Conservation (phyloP, 140 eudicot species). For the Cichorium intybus region DNA sequence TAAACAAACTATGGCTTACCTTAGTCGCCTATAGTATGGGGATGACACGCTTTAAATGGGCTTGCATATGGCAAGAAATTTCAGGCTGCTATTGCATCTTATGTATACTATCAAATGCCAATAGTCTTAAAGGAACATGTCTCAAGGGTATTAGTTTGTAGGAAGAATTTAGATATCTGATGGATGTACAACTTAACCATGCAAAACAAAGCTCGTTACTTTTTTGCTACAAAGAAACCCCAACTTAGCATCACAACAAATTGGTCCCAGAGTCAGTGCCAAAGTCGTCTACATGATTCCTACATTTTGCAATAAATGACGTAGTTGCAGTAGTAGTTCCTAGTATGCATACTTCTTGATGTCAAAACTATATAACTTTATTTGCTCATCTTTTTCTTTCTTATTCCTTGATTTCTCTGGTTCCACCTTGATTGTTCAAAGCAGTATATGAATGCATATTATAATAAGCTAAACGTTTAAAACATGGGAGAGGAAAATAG, state of each 20-base stretch:
- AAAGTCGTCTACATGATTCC: background rate
- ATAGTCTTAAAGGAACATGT: too few relatives aligned
- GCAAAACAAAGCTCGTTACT: too few relatives aligned
- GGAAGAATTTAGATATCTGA: background rate
- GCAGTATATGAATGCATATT: background rate
- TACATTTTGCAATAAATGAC: background rate
- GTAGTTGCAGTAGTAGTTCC: background rate
- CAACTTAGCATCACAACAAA: background rate
- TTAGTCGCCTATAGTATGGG: too few relatives aligned
- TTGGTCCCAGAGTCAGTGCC: background rate
- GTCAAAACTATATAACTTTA: conserved; percentile 2
- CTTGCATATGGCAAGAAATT: too few relatives aligned
- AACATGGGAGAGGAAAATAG: background rate
- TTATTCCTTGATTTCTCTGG: background rate
- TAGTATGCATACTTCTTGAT: background rate
- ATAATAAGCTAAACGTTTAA: background rate
- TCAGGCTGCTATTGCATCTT: background rate
- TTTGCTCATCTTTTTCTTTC: background rate
- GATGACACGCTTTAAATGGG: too few relatives aligned
- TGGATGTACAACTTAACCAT: background rate
- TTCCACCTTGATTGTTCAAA: background rate
- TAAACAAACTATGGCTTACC: too few relatives aligned
- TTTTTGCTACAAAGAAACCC: background rate
- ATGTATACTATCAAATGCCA: too few relatives aligned
- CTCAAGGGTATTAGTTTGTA: too few relatives aligned